Evolutionary conservation across 305 asterid species (phyloP), one percentile per base, ranked within the genome.

Genomic region (Stenogyne calaminthoides): DNA sequence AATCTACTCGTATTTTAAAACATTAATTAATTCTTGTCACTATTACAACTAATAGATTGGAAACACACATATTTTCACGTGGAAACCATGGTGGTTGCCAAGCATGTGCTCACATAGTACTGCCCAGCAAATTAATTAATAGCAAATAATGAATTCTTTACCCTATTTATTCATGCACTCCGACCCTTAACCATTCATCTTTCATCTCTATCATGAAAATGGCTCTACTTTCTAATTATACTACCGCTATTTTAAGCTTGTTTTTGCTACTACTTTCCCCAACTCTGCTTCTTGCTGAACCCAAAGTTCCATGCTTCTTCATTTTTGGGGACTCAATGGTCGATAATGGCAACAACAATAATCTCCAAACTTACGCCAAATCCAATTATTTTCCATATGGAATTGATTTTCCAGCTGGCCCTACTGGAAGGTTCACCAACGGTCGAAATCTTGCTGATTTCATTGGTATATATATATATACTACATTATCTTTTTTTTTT

Each of bases 381-480:
- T 80, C 63, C 2, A 76, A 80, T 20, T 84, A 72, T 66, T 54
- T 20, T 8, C 88, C 88, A 11, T 83, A 83, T 6, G 87, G 87
- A 4, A 44, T 83, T 4, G 87, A 80, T 42, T 83, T 78, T 12
- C 85, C 83, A 0, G 44, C 44, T 0, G 85, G 88, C 6, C 82
- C 88, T 0, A 80, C 88, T 1, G 88, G 88, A n/a, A 70, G 88
- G 46, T 83, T 83, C 81, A 51, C 76, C 42, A 83, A 84, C 14
- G 88, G 88, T 9, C 73, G 75, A 3, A 80, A 71, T 25, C n/a
- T 68, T 1, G 84, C 71, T 0, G 88, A 84, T 58, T 42, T 81
- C 16, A 7, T 80, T 4, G 87, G 87, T 61, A 7, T 7, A 32
- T 32, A 32, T 32, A n/a, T n/a, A n/a, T n/a, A 32, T 37, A 37